phyloP scores from a whole-genome alignment of 495 filamentous ascomycete species.

The Aspergillus carlsbadensis region DNA sequence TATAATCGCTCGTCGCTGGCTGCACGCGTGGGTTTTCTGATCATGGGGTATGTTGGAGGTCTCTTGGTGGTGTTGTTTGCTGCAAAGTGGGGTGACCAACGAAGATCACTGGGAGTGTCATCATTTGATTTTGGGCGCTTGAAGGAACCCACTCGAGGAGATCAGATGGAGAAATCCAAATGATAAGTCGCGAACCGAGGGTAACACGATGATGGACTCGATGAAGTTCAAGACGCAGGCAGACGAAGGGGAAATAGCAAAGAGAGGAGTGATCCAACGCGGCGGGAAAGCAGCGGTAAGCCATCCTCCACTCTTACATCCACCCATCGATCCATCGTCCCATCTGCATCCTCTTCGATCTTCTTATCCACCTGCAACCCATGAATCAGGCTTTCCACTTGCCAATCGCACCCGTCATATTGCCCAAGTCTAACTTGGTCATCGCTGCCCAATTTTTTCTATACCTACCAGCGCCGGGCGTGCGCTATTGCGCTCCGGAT shows the following conservation, averaged over 20 bases:
- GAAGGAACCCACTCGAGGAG: neutral
- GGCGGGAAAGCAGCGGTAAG: conserved; percentile 8
- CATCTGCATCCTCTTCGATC: neutral
- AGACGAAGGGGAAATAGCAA: neutral
- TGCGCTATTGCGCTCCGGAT: conserved; percentile 6
- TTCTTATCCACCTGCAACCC: neutral
- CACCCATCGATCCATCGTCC: neutral
- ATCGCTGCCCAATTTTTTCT: conserved; percentile 12
- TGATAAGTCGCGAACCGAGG: neutral
- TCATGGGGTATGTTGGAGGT: neutral
- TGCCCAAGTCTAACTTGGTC: neutral
- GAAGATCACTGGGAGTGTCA: conserved; percentile 8
- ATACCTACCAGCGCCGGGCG: neutral
- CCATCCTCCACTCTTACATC: neutral
- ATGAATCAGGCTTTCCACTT: neutral
- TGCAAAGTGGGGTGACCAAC: neutral
- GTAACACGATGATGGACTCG: neutral
- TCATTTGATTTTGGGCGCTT: neutral
- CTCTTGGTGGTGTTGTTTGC: neutral
- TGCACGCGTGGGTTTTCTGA: neutral
- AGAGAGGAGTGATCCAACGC: neutral
- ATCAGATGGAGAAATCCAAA: neutral
- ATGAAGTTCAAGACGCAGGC: neutral
- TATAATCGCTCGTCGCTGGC: neutral
- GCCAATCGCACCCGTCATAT: neutral